phyloP scores from a whole-genome alignment of 352 stramenopile species.

The Pilasporangium apinafurcum region DNA sequence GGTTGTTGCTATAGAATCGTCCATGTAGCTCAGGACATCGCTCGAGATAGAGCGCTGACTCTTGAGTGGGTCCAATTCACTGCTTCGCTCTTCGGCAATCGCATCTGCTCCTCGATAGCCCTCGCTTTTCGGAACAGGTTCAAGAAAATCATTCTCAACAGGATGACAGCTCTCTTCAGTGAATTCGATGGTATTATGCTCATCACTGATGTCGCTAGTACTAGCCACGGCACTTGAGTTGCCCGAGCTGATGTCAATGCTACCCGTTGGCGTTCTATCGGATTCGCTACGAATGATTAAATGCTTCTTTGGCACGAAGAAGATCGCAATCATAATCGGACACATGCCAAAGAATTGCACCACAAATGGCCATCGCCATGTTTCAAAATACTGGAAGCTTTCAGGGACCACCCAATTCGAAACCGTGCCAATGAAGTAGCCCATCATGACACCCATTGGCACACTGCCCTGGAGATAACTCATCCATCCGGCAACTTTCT shows the following conservation, averaged over 20 bases:
- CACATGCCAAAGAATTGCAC: constrained; percentile 72
- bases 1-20: constrained; percentile 27
- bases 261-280: constrained; percentile 34
- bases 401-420: constrained; percentile 77
- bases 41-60: constrained; percentile 14
- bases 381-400: constrained; percentile 55
- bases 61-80: constrained; percentile 8
- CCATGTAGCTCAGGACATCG: constrained; percentile 29
- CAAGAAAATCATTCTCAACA: too few species aligned
- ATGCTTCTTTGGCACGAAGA: constrained; percentile 78
- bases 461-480: constrained; percentile 80
- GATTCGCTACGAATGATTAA: constrained; percentile 60
- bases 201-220: constrained; percentile 22
- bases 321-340: constrained; percentile 71
- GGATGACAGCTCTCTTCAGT: constrained; percentile 17
- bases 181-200: constrained; percentile 33
- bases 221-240: constrained; percentile 25
- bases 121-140: too few species aligned
- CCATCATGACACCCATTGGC: constrained; percentile 81
- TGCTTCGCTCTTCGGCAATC: constrained; percentile 3
- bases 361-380: constrained; percentile 82
- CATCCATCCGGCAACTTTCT: constrained; percentile 79
- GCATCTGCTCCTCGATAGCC: constrained; percentile 5
- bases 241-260: constrained; percentile 30
- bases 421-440: constrained; percentile 77